These are phyloP conservation scores for Anthracocystis walkeri DNA, from an alignment of 1,284 basidiomycete genomes.

Conservation along the genomic window DNA sequence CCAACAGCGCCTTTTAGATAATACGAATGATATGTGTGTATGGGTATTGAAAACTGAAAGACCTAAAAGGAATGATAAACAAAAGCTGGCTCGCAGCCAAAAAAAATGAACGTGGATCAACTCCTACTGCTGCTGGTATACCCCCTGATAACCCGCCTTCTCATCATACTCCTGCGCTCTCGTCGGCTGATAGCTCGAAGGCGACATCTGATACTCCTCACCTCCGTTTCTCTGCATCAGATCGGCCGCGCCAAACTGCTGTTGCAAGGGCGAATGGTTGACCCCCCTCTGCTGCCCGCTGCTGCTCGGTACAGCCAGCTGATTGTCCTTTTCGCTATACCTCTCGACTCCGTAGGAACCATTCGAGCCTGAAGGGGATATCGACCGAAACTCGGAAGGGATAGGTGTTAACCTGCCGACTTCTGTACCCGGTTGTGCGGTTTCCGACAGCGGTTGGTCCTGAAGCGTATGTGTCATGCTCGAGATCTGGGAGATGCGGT, in stretches of 20 bases:
- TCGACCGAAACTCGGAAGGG: conserved; percentile 1
- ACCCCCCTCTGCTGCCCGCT: not conserved
- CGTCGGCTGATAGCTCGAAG: not conserved
- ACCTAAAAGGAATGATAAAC: too few relatives aligned
- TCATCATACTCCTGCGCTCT: not conserved
- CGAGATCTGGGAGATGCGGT: conserved; percentile 47
- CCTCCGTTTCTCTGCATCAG: not conserved
- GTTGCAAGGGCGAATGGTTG: conserved; percentile 6
- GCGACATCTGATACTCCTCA: conserved; percentile 8
- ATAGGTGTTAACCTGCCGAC: conserved; percentile 17
- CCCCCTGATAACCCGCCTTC: not conserved
- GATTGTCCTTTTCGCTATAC: conserved; percentile 26
- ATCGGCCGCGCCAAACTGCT: conserved; percentile 6
- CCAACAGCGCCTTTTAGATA: too few relatives aligned
- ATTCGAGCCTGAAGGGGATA: not conserved
- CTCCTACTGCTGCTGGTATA: too few relatives aligned
- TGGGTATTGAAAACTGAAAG: too few relatives aligned
- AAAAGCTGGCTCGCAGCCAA: too few relatives aligned
- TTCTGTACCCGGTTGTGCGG: conserved; percentile 11
- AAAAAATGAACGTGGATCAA: too few relatives aligned
- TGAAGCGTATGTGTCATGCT: conserved; percentile 50
- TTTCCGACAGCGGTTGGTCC: conserved; percentile 63
- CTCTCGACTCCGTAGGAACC: conserved; percentile 3
- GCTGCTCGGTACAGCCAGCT: conserved; percentile 9
- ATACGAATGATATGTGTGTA: too few relatives aligned